Evolutionary conservation across 2,329 filamentous ascomycete genomes (phyloP), one percentile per base, ranked within the genome.

Genomic region (Fusarium neocosmosporiellum): DNA sequence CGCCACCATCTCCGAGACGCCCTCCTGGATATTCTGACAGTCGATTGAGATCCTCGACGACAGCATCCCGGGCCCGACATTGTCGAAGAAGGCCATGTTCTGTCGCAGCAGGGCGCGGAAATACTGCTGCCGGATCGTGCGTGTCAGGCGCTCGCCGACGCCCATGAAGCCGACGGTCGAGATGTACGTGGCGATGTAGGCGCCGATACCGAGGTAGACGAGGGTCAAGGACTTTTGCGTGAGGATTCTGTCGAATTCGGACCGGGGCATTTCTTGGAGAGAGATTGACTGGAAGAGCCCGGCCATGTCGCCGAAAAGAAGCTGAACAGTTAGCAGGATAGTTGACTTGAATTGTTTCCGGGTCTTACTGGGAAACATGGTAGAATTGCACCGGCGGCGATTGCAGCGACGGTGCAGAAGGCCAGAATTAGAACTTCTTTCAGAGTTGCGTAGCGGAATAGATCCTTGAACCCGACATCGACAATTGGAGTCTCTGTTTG

Each of bases 11-110:
- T 95, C 92, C 0, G 93, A 94, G 39, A 97, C 93, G 64, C 93
- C 94, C 74, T 95, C 93, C 80, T 96, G 94, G 62, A 97, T 90
- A 60, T 95, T 84, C 78, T 96, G 96, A 27, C 92, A 94, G 80
- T 97, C 94, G 7, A 93, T 91, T 0, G 94, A 96, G 75, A 96
- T 95, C 13, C 69, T 48, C 7, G 43, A 63, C 2, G 71, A 63
- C 10, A 83, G 75, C 4, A 82, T 82, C 2, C 83, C 84, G n/a
- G 65, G 55, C 18, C 78, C 80, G 16, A 78, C 68, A n/a, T 78
- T 74, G 70, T 89, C 87, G 63, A 88, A 88, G 72, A 84, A 86
- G 68, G 81, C 83, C 20, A 88, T 83, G 50, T 88, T 86, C 67
- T 88, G 85, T 2, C 86, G 77, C 5, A 88, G 78, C 2, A 84